Evolutionary conservation across 345 rosid genomes (phyloP).

Genomic region (Balakata baccata): DNA sequence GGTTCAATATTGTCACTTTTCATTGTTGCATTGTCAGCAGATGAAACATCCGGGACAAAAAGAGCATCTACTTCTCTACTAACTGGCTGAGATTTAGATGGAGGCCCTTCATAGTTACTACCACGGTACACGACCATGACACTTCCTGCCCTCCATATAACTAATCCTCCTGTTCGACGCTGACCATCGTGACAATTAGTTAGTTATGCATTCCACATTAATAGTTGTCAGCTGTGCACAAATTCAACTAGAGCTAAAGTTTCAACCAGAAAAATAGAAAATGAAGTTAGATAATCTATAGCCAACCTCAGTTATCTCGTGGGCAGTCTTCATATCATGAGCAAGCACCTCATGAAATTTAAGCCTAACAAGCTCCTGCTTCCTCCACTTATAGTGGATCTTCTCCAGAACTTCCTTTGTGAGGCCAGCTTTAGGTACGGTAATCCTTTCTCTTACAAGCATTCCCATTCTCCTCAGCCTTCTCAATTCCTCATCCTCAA

Average conservation of each 20-base stretch:
- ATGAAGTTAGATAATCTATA: not conserved
- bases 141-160: conserved; percentile 98
- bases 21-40: conserved; percentile 33
- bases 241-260: not conserved
- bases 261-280: not conserved
- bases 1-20: conserved; percentile 31
- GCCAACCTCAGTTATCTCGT: conserved; percentile 87
- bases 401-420: conserved; percentile 77
- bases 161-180: conserved; percentile 96
- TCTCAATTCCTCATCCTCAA: conserved; percentile 83
- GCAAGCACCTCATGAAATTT: conserved; percentile 96
- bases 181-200: conserved; percentile 47
- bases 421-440: conserved; percentile 82
- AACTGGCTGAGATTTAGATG: conserved; percentile 34
- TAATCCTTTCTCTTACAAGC: conserved; percentile 76
- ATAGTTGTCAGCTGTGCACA: not conserved
- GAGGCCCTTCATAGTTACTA: conserved; percentile 66
- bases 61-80: conserved; percentile 46
- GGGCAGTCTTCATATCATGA: conserved; percentile 88
- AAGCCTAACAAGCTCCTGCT: conserved; percentile 84
- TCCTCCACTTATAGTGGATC: conserved; percentile 93
- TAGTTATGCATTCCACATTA: conserved; percentile 19
- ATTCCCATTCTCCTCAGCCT: conserved; percentile 75
- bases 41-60: conserved; percentile 72
- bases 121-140: conserved; percentile 94